Evolutionary conservation across 1,284 basidiomycete genomes (phyloP).

Genomic region (Ustilago trichophora): DNA sequence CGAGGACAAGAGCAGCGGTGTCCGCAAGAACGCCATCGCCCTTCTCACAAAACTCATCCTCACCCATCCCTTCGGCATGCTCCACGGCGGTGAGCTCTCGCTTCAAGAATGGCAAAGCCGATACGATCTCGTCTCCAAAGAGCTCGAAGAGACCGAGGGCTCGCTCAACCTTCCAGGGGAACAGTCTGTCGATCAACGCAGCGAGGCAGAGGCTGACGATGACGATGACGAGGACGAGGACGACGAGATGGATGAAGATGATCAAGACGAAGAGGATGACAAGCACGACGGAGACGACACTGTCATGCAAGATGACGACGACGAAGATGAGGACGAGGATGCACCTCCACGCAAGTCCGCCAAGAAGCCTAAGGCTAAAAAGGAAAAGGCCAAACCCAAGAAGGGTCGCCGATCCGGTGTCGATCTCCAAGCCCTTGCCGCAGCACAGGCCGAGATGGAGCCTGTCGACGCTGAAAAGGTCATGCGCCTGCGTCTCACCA

Average conservation of each 20-base stretch:
- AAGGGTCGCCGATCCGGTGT: conserved; percentile 68
- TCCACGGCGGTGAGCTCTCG: conserved; percentile 84
- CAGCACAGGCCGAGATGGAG: conserved; percentile 55
- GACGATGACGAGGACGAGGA: conserved; percentile 66
- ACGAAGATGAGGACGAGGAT: conserved; percentile 11
- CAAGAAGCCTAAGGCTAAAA: conserved; percentile 23
- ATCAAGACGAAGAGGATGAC: conserved; percentile 11
- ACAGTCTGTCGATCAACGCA: conserved; percentile 60
- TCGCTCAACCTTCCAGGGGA: conserved; percentile 55
- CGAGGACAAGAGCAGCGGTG: conserved; percentile 88
- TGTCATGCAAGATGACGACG: conserved; percentile 26
- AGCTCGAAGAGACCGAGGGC: conserved; percentile 69
- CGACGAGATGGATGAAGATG: conserved; percentile 34
- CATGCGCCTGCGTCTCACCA: conserved; percentile 78
- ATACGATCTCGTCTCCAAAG: conserved; percentile 72
- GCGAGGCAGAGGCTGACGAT: conserved; percentile 64
- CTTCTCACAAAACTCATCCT: conserved; percentile 80
- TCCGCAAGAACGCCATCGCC: conserved; percentile 83
- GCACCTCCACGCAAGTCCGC: conserved; percentile 15
- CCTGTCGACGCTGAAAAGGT: conserved; percentile 66
- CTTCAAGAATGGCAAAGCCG: conserved; percentile 77
- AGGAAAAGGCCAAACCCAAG: conserved; percentile 36
- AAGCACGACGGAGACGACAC: conserved; percentile 25
- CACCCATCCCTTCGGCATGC: conserved; percentile 88
- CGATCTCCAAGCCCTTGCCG: conserved; percentile 52